Evolutionary conservation across 768 basidiomycete species (phyloP).

Genomic region (Gymnopilus dilepis): DNA sequence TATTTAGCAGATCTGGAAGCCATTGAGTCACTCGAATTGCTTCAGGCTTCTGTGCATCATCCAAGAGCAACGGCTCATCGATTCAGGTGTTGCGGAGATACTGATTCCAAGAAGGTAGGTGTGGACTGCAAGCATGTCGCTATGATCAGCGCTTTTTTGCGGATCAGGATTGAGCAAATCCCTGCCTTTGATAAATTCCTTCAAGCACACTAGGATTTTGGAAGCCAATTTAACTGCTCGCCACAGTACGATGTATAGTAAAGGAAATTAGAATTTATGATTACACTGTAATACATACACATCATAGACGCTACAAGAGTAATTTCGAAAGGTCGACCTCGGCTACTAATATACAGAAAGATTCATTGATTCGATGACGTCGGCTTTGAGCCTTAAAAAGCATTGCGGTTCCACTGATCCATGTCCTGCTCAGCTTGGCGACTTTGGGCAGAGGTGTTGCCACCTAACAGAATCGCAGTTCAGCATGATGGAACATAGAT

Average conservation of each 20-base stretch:
- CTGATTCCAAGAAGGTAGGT: not conserved
- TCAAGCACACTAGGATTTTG: not conserved
- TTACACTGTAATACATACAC: no score
- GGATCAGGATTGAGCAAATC: not conserved
- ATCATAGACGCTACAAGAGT: no score
- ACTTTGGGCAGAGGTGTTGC: not conserved
- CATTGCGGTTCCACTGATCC: conserved; percentile 4
- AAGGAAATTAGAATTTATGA: not conserved
- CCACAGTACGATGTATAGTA: not conserved
- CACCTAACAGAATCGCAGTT: not conserved
- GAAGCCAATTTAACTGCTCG: not conserved
- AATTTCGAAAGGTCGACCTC: not conserved
- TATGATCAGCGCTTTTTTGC: not conserved
- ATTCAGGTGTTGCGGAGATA: not conserved
- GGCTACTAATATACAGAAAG: not conserved
- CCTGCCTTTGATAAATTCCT: not conserved
- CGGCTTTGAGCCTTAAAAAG: not conserved
- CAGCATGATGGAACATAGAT: not conserved
- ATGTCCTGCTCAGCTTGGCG: not conserved
- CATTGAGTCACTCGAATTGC: not conserved
- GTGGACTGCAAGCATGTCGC: not conserved
- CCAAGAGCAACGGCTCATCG: not conserved
- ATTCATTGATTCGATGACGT: not conserved
- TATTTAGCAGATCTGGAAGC: not conserved
- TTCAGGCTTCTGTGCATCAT: not conserved